phyloP scores from a whole-genome alignment of 495 filamentous ascomycete species.

The Gamarada debralockiae region DNA sequence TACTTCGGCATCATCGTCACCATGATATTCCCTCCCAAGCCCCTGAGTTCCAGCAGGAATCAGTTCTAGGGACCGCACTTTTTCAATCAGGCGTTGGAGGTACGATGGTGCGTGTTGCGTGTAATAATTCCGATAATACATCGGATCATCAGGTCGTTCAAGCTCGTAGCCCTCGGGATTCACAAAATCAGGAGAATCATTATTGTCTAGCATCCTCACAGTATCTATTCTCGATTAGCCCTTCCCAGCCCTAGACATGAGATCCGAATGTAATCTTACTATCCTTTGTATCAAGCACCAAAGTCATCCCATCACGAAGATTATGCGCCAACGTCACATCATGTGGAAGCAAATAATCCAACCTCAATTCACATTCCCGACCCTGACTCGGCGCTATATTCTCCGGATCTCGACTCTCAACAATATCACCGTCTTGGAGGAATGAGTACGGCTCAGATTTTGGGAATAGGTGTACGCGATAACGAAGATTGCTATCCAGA shows the following conservation, averaged over 20 bases:
- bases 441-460: neutral
- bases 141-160: slow-evolving; percentile 1
- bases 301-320: neutral
- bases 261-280: too few species aligned
- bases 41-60: neutral
- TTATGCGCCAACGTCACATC: slow-evolving; percentile 1
- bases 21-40: neutral
- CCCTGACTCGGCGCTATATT: too few species aligned
- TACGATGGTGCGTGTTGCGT: slow-evolving; percentile 4
- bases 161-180: neutral
- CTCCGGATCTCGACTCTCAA: slow-evolving; percentile 6
- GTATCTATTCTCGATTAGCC: neutral
- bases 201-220: neutral
- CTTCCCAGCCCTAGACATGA: too few species aligned
- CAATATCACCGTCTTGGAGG: neutral
- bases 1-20: neutral
- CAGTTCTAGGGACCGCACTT: neutral
- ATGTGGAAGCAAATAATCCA: slow-evolving; percentile 3
- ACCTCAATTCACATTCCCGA: neutral
- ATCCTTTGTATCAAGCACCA: slow-evolving; percentile 5
- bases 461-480: neutral
- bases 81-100: neutral
- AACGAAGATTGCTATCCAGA: neutral
- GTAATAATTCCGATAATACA: slow-evolving; percentile 1
- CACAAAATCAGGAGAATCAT: neutral